Base-by-base conservation (phyloP, 345 rosid species). In the Microcos paniculata region DNA sequence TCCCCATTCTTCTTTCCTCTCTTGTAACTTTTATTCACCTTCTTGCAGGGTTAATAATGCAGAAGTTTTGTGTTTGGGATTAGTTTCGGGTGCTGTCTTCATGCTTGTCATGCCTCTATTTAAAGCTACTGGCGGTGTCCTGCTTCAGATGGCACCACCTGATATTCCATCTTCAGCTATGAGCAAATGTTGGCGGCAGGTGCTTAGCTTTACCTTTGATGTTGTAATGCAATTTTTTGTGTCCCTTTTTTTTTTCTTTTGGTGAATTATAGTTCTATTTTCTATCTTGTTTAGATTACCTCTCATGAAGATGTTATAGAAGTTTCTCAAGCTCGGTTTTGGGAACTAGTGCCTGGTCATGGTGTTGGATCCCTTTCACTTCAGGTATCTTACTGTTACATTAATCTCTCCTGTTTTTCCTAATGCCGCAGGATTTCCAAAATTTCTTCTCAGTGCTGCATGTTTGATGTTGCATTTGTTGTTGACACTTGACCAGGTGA, bases 291-390 rank as follows among this genome's bases (percentile, higher is more conserved):
- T 55, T 80, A 96, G 98, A 87, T 96, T 70, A 70, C 87, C 66
- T 84, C 88, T 79, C 88, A 82, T 13, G 97, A 88, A 83, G 99
- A 90, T 82, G 92, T 92, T 70, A 58, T 52, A 5, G 96, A 96
- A 81, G 91, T 91, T 67, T 85, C 91, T 28, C 85, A 89, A 78
- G 94, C 98, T 68, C 92, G 94, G 64, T 92, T 96, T 76, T 96
- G 99, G 98, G 99, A 93, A 86, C 80, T 90, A 76, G 94, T 93
- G 57, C 99, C 98, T 40, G 97, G 98, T 49, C 98, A 93, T 80
- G 89, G 84, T 70, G 90, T 92, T 70, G 98, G 99, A 65, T 91
- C 97, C 35, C 81, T 96, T 70, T 83, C 90, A 57, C 82, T 96
- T 56, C 91, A 85, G 97, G 98, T 90, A 85, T 33, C 15, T 45